phyloP scores from a whole-genome alignment of 129 eudicot species.

The Flaveria ramosissima region DNA sequence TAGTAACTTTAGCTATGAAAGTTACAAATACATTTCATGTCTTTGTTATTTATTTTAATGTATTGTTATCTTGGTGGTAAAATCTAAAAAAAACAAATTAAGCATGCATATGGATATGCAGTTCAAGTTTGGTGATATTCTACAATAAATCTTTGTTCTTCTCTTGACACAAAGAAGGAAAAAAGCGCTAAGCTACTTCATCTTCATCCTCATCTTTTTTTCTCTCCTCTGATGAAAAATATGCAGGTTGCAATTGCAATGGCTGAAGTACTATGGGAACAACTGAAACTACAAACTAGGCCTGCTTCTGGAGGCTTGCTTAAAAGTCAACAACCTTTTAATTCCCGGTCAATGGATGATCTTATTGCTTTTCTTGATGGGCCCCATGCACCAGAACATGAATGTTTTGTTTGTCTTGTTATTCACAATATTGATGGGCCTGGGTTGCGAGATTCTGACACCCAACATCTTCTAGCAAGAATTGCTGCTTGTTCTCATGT shows the following conservation, averaged over 20 bases:
- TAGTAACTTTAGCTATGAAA: not conserved
- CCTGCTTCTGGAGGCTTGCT: conserved; percentile 37
- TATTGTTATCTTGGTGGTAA: conserved; percentile 5
- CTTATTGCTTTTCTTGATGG: conserved; percentile 78
- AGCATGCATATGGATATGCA: not conserved
- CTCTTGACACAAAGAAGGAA: not conserved
- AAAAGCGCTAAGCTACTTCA: not conserved
- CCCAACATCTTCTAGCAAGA: conserved; percentile 81
- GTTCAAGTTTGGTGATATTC: conserved; percentile 3
- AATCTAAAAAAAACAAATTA: not conserved
- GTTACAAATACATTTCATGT: not conserved
- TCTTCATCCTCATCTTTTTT: no score
- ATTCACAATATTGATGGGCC: conserved; percentile 96
- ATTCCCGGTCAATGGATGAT: conserved; percentile 72
- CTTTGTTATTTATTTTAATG: not conserved
- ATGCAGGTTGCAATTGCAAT: conserved; percentile 64
- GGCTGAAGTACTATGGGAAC: conserved; percentile 84
- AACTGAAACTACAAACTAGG: conserved; percentile 54
- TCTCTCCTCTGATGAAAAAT: conserved; percentile 11
- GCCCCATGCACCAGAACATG: conserved; percentile 51
- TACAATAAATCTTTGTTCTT: not conserved
- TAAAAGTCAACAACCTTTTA: conserved; percentile 61
- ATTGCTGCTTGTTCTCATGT: conserved; percentile 86
- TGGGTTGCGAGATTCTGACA: conserved; percentile 82
- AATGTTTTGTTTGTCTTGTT: conserved; percentile 58